Evolutionary conservation across 192 early-diverging fungal species (phyloP), one percentile per base, ranked within the genome.

Genomic region (Backusella macrospora): DNA sequence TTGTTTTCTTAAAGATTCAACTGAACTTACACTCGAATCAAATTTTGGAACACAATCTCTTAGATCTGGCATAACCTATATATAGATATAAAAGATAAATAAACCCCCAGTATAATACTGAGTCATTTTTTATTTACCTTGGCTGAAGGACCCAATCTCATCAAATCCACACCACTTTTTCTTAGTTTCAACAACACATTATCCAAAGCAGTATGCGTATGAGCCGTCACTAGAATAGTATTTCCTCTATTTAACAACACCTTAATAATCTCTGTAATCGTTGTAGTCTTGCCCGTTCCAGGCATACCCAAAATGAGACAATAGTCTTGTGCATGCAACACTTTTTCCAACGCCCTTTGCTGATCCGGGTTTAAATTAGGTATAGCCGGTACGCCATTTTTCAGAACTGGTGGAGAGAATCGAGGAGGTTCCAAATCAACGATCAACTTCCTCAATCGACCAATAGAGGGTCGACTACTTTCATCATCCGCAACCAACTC

Each of bases 201-300:
- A 78, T 99, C 97, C 9, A 99, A 90, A 0, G 97, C 96, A 9
- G 91, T 87, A 71, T 99, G 94, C 0, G 97, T 98, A 74, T 99
- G 95, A 14, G 96, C 92, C 6, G 93, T 90, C 40, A 99, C 66
- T 38, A 99, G 81, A 0, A 99, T 92, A 2, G 90, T 84, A 63
- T 97, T 95, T 8, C 91, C 90, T 16, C 74, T 78, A 5, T 47
- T 44, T 14, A 94, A 87, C 10, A 99, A 81, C 15, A 84, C 80
- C 16, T 86, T 80, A 18, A 96, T 92, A 16, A 97, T 87, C 34
- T 90, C 81, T 0, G 94, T 90, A 62, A 96, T 95, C 0, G 94
- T 96, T 1, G 93, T 95, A 0, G 95, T 96, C 77, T 99, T 99
- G 46, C 97, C 97, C 0, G 97, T 97, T 3, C 97, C 97, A 0